Evolutionary conservation across 805 yeast genomes (phyloP), one percentile per base, ranked within the genome.

Genomic region (Candida ponderosae): DNA sequence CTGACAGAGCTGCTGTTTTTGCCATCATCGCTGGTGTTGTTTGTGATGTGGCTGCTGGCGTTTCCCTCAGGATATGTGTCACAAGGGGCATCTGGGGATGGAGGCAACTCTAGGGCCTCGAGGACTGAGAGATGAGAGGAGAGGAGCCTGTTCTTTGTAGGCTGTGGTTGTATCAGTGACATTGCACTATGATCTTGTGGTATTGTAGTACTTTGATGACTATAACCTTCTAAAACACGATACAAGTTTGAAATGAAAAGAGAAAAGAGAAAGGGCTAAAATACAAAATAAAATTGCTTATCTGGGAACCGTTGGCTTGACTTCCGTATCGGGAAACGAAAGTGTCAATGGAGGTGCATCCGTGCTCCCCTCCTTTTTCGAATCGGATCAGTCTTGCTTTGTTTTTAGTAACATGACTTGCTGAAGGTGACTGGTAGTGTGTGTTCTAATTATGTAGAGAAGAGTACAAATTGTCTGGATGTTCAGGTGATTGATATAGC

Each of bases 21-120:
- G 33, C 20, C 33, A 31, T n/a, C 11, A 35, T 29, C 29, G 37
- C n/a, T 51, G 46, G 14, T 49, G 44, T 30, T 52, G 54, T 1
- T 54, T 49, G 32, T 45, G 48, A 32, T 52, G 57, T 1, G 57
- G 45, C 17, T 45, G 40, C 7, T 51, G 42, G 16, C 23, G 34
- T 17, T 21, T 16, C 10, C n/a, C 28, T 13, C 27, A 18, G 6
- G 9, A 13, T 8, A 15, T 7, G 6, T n/a, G 17, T 15, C 30
- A 14, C n/a, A 14, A 15, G 9, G 8, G 17, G 17, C 10, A 13
- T 28, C 14, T 8, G 7, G 24, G 11, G 7, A 8, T 21, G 28
- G 14, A 11, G 28, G 28, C 14, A 24, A 11, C 13, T 24, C 28
- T 11, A 24, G 14, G 6, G 28, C 28, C 6, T 13, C 14, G 14